Percentiles rank a stretch among this genome's conserved stretches.
These are phyloP conservation scores for Epichloe hybrida DNA, from an alignment of 2,329 filamentous ascomycete genomes.

Conservation along the genomic window DNA sequence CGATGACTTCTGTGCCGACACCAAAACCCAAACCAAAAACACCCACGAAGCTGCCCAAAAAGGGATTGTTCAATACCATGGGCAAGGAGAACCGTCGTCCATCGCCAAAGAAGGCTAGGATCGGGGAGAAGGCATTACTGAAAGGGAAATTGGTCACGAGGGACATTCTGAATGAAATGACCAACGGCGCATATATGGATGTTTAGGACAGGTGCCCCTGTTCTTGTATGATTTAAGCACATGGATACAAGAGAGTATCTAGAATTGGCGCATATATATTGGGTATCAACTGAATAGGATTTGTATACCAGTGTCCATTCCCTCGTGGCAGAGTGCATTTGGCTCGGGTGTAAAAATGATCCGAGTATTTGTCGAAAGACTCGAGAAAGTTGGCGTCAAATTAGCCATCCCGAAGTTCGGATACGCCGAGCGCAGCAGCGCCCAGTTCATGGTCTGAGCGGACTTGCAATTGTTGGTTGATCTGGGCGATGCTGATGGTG, in stretches of 20 bases:
- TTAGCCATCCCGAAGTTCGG: constrained; percentile 31
- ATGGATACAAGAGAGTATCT: background rate
- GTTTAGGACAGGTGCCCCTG: background rate
- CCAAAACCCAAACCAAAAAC: constrained; percentile 10
- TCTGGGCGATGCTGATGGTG: constrained; percentile 18
- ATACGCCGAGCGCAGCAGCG: constrained; percentile 28
- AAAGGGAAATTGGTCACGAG: constrained; percentile 55
- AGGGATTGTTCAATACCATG: constrained; percentile 7
- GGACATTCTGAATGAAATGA: constrained; percentile 66
- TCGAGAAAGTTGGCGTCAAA: constrained; percentile 36
- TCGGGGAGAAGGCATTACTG: constrained; percentile 48
- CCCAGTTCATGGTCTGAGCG: constrained; percentile 21
- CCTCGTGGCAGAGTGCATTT: constrained; percentile 29
- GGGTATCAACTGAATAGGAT: constrained; percentile 6
- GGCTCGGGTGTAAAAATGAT: constrained; percentile 27
- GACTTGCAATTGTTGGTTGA: constrained; percentile 15
- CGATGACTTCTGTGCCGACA: constrained; percentile 17
- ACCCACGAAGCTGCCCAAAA: constrained; percentile 16
- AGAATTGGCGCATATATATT: constrained; percentile 5
- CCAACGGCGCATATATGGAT: constrained; percentile 24
- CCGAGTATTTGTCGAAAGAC: constrained; percentile 22
- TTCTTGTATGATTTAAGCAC: background rate
- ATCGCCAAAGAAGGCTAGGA: constrained; percentile 41
- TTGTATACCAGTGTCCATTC: background rate
- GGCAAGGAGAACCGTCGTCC: constrained; percentile 34